Conservation (phyloP, 1,139 yeast genomes). For the Torulaspora globosa region DNA sequence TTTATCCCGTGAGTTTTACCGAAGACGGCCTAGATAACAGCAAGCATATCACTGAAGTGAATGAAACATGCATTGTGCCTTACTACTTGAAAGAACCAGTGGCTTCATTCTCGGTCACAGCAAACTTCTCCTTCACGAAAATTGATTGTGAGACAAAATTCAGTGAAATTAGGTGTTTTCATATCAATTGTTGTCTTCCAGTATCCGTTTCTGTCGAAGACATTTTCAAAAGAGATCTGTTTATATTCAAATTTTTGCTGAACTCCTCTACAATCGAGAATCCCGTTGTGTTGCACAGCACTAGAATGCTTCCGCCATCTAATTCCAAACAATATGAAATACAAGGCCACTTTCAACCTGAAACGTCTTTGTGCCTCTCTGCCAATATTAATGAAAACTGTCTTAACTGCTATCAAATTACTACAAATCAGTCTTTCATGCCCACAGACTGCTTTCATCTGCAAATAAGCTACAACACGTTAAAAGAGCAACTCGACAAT, state of each 20-base stretch:
- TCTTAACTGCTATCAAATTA: constrained; percentile 27
- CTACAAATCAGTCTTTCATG: constrained; percentile 17
- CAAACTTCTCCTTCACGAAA: constrained; percentile 12
- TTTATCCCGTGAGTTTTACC: constrained; percentile 20
- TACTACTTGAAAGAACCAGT: constrained; percentile 21
- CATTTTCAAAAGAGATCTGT: constrained; percentile 28
- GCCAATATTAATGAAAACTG: constrained; percentile 25
- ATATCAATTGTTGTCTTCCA: constrained; percentile 26
- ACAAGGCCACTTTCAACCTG: constrained; percentile 23
- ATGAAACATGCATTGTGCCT: constrained; percentile 9
- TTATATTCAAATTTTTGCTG: constrained; percentile 33
- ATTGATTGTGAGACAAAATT: constrained; percentile 9
- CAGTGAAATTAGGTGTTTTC: constrained; percentile 17
- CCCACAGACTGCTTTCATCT: constrained; percentile 25
- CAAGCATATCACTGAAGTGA: constrained; percentile 5
- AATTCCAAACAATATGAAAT: constrained; percentile 18
- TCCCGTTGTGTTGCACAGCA: constrained; percentile 26
- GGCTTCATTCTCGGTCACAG: constrained; percentile 19
- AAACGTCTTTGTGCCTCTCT: constrained; percentile 18
- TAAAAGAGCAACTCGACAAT: constrained; percentile 29
- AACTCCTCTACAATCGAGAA: constrained; percentile 28
- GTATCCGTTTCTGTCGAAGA: constrained; percentile 36
- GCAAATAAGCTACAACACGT: constrained; percentile 25
- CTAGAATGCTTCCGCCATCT: constrained; percentile 16
- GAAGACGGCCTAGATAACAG: background rate